These are phyloP conservation scores for Apiospora sp. DNA, from an alignment of 2,329 filamentous ascomycete species.

Conservation along the genomic window DNA sequence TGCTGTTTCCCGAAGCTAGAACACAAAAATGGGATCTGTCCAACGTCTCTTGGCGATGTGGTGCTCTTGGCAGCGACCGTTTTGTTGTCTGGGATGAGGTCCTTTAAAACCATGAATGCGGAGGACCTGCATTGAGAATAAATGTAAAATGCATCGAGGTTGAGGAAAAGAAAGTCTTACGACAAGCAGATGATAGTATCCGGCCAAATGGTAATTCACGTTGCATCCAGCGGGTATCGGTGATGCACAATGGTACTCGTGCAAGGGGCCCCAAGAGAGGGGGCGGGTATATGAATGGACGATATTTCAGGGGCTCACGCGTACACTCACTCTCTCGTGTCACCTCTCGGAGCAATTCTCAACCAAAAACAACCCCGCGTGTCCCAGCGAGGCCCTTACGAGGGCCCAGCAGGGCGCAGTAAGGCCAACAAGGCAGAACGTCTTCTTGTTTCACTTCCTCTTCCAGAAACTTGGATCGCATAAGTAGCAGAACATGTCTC, in stretches of 20 bases:
- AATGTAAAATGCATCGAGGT: too few species aligned
- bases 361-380: background rate
- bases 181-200: background rate
- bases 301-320: background rate
- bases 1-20: too few species aligned
- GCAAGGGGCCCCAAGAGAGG: background rate
- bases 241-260: background rate
- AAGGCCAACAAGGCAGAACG: too few species aligned
- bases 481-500: background rate
- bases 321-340: background rate
- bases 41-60: too few species aligned
- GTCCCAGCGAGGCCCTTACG: background rate
- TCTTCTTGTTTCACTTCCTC: background rate
- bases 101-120: too few species aligned
- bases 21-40: too few species aligned
- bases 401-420: too few species aligned
- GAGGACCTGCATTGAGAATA: too few species aligned
- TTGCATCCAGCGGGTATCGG: background rate
- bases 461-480: background rate
- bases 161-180: background rate
- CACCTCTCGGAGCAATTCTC: background rate
- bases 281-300: background rate
- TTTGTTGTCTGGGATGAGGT: too few species aligned
- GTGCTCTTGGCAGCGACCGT: too few species aligned
- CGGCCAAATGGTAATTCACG: background rate